A percentile compares a stretch with the other conserved stretches of the same genome.
Conservation (phyloP, 2,329 filamentous ascomycete genomes). For the Fusarium annulatum region DNA sequence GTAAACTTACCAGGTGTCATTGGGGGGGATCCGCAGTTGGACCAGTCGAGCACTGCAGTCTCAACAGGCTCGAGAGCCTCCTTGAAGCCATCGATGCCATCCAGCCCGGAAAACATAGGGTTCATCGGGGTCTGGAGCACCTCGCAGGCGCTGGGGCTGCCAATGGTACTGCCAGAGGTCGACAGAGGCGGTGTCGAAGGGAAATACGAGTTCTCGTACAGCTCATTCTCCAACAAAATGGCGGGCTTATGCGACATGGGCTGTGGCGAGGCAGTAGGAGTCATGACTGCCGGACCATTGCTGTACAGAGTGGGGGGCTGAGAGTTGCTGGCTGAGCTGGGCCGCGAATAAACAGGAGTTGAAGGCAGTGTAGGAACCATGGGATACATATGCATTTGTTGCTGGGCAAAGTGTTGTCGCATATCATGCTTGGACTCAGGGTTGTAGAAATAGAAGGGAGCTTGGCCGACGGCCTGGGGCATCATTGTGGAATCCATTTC, state of each 20-base stretch:
- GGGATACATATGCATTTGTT: conserved; percentile 67
- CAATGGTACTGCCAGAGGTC: conserved; percentile 83
- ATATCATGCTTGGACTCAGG: conserved; percentile 78
- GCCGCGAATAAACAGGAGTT: conserved; percentile 73
- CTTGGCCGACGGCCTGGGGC: conserved; percentile 73
- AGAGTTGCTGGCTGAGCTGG: conserved; percentile 73
- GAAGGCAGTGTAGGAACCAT: conserved; percentile 69
- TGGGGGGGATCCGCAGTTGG: conserved; percentile 81
- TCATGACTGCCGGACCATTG: conserved; percentile 72
- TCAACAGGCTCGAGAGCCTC: conserved; percentile 78
- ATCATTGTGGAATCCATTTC: conserved; percentile 75
- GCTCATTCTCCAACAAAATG: conserved; percentile 83
- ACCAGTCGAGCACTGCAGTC: conserved; percentile 81
- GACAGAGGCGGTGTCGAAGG: conserved; percentile 91
- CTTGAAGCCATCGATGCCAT: conserved; percentile 73
- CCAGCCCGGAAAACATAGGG: conserved; percentile 79
- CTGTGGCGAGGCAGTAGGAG: conserved; percentile 80
- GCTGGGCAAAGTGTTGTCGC: conserved; percentile 76
- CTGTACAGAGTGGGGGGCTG: conserved; percentile 68
- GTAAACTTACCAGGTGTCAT: conserved; percentile 86
- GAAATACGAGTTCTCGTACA: conserved; percentile 76
- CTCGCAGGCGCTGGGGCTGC: conserved; percentile 84
- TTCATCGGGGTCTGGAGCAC: conserved; percentile 85
- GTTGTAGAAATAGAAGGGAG: conserved; percentile 88
- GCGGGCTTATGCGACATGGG: conserved; percentile 79